Percentiles rank a stretch among this genome's conserved stretches.
Evolutionary conservation across 495 filamentous ascomycete genomes (phyloP).

Genomic region (Ramalina peruviana): DNA sequence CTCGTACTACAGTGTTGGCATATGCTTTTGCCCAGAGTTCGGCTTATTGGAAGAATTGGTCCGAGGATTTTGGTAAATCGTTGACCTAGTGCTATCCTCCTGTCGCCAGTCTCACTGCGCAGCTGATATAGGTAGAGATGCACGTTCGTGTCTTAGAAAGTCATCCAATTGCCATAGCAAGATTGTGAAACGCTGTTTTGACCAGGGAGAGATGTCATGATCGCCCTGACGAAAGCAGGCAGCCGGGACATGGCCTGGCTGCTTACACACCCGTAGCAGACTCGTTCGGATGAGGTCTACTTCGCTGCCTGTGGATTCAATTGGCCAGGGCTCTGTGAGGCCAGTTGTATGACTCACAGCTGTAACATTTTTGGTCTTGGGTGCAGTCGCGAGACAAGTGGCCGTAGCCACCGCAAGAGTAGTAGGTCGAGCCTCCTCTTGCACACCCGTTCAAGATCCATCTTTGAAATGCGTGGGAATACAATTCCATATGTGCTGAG

Average conservation of each 20-base stretch:
- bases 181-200: too few species aligned
- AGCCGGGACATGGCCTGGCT: conserved; percentile 90
- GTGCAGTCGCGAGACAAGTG: conserved; percentile 97
- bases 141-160: neutral
- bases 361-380: conserved; percentile 99
- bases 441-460: too few species aligned
- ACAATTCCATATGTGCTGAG: too few species aligned
- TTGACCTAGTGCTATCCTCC: too few species aligned
- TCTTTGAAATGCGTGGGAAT: too few species aligned
- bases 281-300: conserved; percentile 78
- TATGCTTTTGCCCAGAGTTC: too few species aligned
- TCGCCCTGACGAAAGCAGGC: conserved; percentile 60
- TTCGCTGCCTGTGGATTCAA: conserved; percentile 46
- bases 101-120: neutral
- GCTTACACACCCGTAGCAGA: conserved; percentile 99
- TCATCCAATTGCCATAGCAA: neutral
- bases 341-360: conserved; percentile 45
- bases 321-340: conserved; percentile 1
- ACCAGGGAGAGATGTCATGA: neutral
- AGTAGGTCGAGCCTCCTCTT: conserved; percentile 65
- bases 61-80: too few species aligned
- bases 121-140: neutral
- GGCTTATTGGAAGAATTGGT: too few species aligned
- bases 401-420: conserved; percentile 90
- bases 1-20: too few species aligned